Conservation (phyloP, 495 filamentous ascomycete genomes). For the Hyaloscypha variabilis region DNA sequence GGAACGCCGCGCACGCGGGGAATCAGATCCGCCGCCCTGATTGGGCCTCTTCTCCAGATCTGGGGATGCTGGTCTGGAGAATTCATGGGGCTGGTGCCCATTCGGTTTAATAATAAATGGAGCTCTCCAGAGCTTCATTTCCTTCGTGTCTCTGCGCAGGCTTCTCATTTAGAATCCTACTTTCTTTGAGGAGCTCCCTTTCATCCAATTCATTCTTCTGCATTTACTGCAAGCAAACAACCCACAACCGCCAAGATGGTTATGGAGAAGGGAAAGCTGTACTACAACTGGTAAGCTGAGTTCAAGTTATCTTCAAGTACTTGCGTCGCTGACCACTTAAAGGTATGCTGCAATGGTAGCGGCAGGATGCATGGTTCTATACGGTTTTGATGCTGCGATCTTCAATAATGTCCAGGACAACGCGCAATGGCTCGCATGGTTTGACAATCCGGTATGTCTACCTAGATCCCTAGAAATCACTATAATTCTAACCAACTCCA, state of each 20-base stretch:
- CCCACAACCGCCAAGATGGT: neutral
- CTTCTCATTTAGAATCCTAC: neutral
- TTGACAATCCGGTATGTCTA: constrained; percentile 49
- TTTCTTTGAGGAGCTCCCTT: neutral
- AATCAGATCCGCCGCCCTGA: neutral
- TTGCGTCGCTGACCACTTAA: neutral
- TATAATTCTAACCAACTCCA: constrained; percentile 23
- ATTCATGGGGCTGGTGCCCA: neutral
- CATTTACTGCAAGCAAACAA: neutral
- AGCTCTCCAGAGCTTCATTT: neutral
- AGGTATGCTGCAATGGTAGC: constrained; percentile 66
- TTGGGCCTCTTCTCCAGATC: neutral
- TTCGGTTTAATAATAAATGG: neutral
- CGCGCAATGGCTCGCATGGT: constrained; percentile 60
- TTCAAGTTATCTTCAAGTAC: neutral
- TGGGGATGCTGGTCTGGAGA: neutral
- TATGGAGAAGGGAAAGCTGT: neutral
- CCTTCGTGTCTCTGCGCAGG: neutral
- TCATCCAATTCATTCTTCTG: neutral
- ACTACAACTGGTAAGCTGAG: constrained; percentile 6
- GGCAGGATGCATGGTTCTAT: constrained; percentile 69
- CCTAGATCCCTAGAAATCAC: neutral
- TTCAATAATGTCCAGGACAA: constrained; percentile 66
- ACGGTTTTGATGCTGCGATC: constrained; percentile 68
- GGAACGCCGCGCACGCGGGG: neutral